These are phyloP conservation scores for Lavandula angustifolia DNA, from an alignment of 257 asterid species.

Conservation along the genomic window DNA sequence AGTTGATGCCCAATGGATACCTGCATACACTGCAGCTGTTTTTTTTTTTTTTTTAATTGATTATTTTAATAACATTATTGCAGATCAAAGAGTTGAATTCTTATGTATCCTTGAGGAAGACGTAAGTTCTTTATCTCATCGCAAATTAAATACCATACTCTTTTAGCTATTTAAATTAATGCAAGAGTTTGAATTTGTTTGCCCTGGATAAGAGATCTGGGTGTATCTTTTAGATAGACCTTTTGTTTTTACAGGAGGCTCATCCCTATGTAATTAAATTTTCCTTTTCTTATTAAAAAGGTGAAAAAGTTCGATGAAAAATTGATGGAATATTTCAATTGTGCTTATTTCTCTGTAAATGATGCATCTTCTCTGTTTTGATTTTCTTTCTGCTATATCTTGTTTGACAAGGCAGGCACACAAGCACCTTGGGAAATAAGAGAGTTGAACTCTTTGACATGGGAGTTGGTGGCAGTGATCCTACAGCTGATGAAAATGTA, in stretches of 20 bases:
- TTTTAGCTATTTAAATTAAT: too few relatives aligned
- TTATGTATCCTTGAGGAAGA: constrained; percentile 90
- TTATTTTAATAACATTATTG: constrained; percentile 25
- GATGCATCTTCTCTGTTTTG: constrained; percentile 12
- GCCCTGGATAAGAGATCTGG: neutral
- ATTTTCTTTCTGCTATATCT: constrained; percentile 6
- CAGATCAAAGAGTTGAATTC: constrained; percentile 98
- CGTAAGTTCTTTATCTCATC: constrained; percentile 54
- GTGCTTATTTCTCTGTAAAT: neutral
- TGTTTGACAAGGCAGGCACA: constrained; percentile 57
- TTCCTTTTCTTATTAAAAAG: neutral
- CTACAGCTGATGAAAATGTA: constrained; percentile 83
- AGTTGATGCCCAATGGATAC: neutral
- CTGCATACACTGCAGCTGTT: constrained; percentile 12
- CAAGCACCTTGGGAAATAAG: constrained; percentile 92
- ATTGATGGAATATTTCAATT: neutral
- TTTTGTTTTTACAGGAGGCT: neutral
- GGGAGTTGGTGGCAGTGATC: constrained; percentile 81
- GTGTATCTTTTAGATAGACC: too few relatives aligned
- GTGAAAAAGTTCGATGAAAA: neutral
- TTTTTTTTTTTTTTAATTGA: neutral
- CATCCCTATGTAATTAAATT: neutral
- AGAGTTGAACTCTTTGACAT: constrained; percentile 92
- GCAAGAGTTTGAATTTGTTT: neutral
- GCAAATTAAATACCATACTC: too few relatives aligned